Percentiles rank a stretch among this genome's conserved stretches.
phyloP scores from a whole-genome alignment of 345 rosid species.

The Euphorbia pulcherrima region DNA sequence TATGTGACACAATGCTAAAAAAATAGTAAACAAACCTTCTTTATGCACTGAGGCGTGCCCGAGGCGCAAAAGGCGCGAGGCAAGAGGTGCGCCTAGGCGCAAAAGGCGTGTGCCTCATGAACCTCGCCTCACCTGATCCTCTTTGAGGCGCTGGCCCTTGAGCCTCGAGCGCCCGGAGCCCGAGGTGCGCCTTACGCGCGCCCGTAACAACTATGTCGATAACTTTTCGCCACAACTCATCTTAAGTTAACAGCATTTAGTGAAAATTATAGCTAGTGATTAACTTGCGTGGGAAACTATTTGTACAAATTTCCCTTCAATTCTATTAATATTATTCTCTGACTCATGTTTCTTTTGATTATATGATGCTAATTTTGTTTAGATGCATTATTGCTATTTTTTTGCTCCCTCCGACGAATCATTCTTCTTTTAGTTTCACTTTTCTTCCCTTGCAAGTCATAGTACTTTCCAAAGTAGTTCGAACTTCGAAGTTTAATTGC shows the following conservation, averaged over 20 bases:
- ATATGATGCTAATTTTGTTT: neutral
- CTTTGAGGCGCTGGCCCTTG: too few relatives aligned
- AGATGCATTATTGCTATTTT: neutral
- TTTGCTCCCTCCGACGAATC: neutral
- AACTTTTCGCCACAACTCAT: neutral
- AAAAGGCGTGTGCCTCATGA: too few relatives aligned
- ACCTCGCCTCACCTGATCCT: too few relatives aligned
- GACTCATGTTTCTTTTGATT: neutral
- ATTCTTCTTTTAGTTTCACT: neutral
- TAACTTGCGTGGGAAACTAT: neutral
- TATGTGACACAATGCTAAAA: too few relatives aligned
- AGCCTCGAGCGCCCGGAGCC: too few relatives aligned
- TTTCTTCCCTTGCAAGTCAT: neutral
- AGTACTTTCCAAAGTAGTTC: neutral
- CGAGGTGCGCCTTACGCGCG: too few relatives aligned
- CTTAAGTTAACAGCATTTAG: neutral
- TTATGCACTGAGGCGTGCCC: too few relatives aligned
- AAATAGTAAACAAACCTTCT: too few relatives aligned
- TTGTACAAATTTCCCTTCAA: neutral
- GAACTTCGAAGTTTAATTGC: neutral
- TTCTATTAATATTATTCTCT: neutral
- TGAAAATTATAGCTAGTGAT: neutral
- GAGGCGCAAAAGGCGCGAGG: too few relatives aligned
- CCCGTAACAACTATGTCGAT: too few relatives aligned
- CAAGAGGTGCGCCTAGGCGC: too few relatives aligned